These are phyloP conservation scores for Gillenia trifoliata DNA, from an alignment of 306 rosid genomes.

Conservation along the genomic window DNA sequence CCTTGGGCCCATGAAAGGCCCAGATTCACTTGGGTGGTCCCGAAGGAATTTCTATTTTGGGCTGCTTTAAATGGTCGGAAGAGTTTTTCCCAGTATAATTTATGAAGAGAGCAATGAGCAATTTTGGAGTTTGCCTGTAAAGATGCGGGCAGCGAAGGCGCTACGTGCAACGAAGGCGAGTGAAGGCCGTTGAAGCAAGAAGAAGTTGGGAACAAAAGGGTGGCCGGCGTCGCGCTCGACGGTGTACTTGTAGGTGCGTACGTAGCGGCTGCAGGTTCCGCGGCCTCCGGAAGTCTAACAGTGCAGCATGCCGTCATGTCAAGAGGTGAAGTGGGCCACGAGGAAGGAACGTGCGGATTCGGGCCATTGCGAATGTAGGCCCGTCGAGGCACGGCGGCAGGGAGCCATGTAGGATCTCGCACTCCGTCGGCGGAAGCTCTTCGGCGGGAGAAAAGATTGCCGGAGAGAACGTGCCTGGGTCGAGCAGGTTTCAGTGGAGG, in stretches of 20 bases:
- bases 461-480: conserved; percentile 58
- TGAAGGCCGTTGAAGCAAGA: conserved; percentile 59
- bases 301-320: conserved; percentile 94
- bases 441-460: conserved; percentile 71
- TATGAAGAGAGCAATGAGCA: too few relatives aligned
- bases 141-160: conserved; percentile 50
- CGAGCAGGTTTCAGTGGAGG: conserved; percentile 65
- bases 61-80: too few relatives aligned
- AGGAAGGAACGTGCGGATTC: conserved; percentile 82
- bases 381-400: conserved; percentile 64
- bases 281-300: conserved; percentile 51
- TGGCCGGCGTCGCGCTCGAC: conserved; percentile 61
- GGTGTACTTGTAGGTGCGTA: conserved; percentile 60
- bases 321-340: conserved; percentile 94
- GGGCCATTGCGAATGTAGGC: conserved; percentile 92
- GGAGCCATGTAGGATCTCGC: conserved; percentile 44
- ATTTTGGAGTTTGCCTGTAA: too few relatives aligned
- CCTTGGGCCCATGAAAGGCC: too few relatives aligned
- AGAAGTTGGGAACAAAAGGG: conserved; percentile 64
- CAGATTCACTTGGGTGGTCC: too few relatives aligned
- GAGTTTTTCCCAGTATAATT: too few relatives aligned
- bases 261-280: conserved; percentile 77
- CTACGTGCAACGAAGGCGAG: conserved; percentile 76
- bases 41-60: too few relatives aligned
- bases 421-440: conserved; percentile 76